A percentile compares a stretch with the other conserved stretches of the same genome.
phyloP scores from a whole-genome alignment of 192 early-diverging fungal species.

The Chytriomyces hyalinus region DNA sequence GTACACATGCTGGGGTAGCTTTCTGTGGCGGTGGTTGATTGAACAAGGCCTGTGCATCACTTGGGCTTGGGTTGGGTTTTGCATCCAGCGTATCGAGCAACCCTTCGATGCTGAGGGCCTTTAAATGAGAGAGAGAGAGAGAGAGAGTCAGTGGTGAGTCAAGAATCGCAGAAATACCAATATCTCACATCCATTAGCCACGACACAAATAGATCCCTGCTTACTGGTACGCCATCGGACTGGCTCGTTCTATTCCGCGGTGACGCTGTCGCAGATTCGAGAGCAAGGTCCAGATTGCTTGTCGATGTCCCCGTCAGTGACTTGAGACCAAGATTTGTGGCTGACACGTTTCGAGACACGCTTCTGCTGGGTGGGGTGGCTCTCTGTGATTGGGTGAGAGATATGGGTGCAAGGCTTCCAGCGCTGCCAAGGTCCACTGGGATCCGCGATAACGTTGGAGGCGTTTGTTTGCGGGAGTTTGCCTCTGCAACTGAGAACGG shows the following conservation, averaged over 20 bases:
- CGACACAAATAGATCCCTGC: slow-evolving; percentile 9
- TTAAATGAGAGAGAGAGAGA: not conserved
- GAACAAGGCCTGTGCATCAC: not conserved
- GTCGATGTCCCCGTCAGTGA: not conserved
- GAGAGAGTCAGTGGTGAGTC: not conserved
- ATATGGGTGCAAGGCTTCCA: not conserved
- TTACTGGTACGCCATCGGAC: not conserved
- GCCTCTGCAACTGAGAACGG: slow-evolving; percentile 8
- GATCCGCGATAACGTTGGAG: not conserved
- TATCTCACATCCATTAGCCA: slow-evolving; percentile 24
- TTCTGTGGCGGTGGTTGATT: not conserved
- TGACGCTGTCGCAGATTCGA: not conserved
- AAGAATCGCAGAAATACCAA: not conserved
- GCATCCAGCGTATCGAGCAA: not conserved
- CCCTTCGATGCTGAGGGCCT: slow-evolving; percentile 5
- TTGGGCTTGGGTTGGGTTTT: not conserved
- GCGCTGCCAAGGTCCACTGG: not conserved
- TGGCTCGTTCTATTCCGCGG: not conserved
- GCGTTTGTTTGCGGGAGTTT: not conserved
- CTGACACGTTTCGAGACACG: not conserved
- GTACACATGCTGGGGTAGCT: not conserved
- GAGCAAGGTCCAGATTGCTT: not conserved
- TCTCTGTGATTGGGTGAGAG: not conserved
- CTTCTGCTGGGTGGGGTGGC: not conserved
- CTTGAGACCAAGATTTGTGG: not conserved